phyloP scores from a whole-genome alignment of 495 filamentous ascomycete species.

The Penicillium chermesinum region DNA sequence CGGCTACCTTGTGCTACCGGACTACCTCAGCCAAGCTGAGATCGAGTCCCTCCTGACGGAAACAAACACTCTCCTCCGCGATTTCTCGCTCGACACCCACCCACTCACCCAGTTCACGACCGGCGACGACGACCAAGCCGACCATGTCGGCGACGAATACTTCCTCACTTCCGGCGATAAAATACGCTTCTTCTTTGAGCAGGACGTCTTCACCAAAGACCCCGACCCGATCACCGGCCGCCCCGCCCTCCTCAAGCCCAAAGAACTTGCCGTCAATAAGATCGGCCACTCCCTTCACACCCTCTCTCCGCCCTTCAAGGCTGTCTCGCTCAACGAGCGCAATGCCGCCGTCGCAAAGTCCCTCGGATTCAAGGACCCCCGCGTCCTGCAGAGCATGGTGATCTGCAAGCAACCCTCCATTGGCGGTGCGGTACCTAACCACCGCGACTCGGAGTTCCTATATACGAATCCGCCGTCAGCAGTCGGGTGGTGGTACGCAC shows the following conservation, averaged over 20 bases:
- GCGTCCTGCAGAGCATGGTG: conserved; percentile 86
- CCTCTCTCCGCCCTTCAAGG: conserved; percentile 64
- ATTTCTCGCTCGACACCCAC: conserved; percentile 71
- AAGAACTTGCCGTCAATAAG: conserved; percentile 84
- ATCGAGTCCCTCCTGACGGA: conserved; percentile 65
- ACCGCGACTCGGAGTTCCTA: conserved; percentile 88
- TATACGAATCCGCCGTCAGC: conserved; percentile 89
- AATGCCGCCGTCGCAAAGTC: conserved; percentile 63
- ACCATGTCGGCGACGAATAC: conserved; percentile 91
- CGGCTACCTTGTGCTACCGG: conserved; percentile 85
- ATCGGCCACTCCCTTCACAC: conserved; percentile 88
- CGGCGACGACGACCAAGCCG: conserved; percentile 48
- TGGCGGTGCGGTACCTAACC: conserved; percentile 77
- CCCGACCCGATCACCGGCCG: conserved; percentile 43
- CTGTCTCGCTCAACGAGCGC: conserved; percentile 48
- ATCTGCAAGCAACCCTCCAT: conserved; percentile 98
- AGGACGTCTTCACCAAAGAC: conserved; percentile 47
- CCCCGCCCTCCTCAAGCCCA: conserved; percentile 61
- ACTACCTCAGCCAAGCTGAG: conserved; percentile 62
- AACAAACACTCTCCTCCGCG: conserved; percentile 66
- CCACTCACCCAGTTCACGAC: conserved; percentile 92
- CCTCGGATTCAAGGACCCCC: conserved; percentile 70
- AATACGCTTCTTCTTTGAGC: conserved; percentile 95
- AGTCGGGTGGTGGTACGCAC: conserved; percentile 92
- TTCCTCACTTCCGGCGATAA: conserved; percentile 87